phyloP scores from a whole-genome alignment of 352 stramenopile genomes.

The Phytopythium chamaehyphon region DNA sequence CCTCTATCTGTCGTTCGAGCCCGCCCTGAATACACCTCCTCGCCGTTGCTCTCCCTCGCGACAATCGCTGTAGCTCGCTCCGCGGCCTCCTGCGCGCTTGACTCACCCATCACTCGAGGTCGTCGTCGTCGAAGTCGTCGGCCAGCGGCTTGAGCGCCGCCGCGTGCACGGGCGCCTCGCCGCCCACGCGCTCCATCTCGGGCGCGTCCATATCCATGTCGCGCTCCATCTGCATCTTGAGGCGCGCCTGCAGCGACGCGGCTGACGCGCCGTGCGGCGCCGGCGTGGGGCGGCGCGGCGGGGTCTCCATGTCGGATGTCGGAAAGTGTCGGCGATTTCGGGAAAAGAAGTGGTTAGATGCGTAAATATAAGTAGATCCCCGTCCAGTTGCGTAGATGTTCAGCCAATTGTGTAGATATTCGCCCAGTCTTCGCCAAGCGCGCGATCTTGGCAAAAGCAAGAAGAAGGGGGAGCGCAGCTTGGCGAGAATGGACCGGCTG shows the following conservation, averaged over 20 bases:
- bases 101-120: slow-evolving; percentile 41
- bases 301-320: slow-evolving; percentile 50
- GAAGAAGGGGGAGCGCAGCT: slow-evolving; percentile 14
- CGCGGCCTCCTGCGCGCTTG: not conserved
- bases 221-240: slow-evolving; percentile 75
- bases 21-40: not conserved
- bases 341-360: no score
- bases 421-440: slow-evolving; percentile 2
- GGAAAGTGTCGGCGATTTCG: not conserved
- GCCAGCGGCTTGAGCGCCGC: slow-evolving; percentile 43
- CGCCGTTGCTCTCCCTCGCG: not conserved
- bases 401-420: slow-evolving; percentile 11
- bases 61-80: not conserved
- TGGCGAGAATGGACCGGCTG: slow-evolving; percentile 67
- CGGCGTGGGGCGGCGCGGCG: slow-evolving; percentile 41
- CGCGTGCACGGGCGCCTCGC: slow-evolving; percentile 60
- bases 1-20: not conserved
- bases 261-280: slow-evolving; percentile 19
- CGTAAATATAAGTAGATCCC: no score
- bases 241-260: slow-evolving; percentile 50
- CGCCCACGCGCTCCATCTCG: slow-evolving; percentile 52
- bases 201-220: slow-evolving; percentile 64
- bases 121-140: slow-evolving; percentile 78
- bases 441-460: not conserved
- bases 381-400: no score